Evolutionary conservation across 192 early-diverging fungal genomes (phyloP).

Genomic region (Backusella tuberculispora): DNA sequence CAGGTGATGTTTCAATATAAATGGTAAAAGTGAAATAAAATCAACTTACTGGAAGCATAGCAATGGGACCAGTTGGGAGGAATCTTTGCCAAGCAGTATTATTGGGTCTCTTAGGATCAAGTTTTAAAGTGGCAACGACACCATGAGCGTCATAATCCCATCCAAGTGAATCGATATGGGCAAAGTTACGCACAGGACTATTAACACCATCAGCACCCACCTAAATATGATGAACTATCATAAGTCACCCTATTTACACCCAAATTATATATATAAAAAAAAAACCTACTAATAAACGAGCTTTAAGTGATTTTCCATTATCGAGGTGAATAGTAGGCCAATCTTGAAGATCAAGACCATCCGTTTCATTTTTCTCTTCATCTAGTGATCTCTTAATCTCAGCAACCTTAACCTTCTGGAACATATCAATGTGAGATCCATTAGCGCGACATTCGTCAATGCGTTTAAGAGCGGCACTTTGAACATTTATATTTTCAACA

Average conservation of each 20-base stretch:
- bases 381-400: conserved; percentile 44
- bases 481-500: conserved; percentile 86
- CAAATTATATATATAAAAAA: background rate
- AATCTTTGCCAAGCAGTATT: conserved; percentile 93
- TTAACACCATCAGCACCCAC: conserved; percentile 90
- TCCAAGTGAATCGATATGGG: conserved; percentile 79
- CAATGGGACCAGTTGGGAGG: conserved; percentile 91
- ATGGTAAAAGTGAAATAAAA: background rate
- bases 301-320: conserved; percentile 61
- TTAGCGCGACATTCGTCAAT: conserved; percentile 40
- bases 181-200: conserved; percentile 83
- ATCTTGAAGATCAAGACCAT: conserved; percentile 44
- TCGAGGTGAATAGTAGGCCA: conserved; percentile 81
- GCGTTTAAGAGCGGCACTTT: conserved; percentile 65
- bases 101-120: conserved; percentile 54
- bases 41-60: conserved; percentile 81
- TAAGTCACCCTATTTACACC: conserved; percentile 7
- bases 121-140: conserved; percentile 82
- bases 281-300: conserved; percentile 70
- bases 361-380: background rate
- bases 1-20: background rate
- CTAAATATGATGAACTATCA: conserved; percentile 30
- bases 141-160: conserved; percentile 89
- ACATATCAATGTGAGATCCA: conserved; percentile 59
- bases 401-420: conserved; percentile 72